Conservation (phyloP, 108 stramenopile species). For the Cyclotella sp. region DNA sequence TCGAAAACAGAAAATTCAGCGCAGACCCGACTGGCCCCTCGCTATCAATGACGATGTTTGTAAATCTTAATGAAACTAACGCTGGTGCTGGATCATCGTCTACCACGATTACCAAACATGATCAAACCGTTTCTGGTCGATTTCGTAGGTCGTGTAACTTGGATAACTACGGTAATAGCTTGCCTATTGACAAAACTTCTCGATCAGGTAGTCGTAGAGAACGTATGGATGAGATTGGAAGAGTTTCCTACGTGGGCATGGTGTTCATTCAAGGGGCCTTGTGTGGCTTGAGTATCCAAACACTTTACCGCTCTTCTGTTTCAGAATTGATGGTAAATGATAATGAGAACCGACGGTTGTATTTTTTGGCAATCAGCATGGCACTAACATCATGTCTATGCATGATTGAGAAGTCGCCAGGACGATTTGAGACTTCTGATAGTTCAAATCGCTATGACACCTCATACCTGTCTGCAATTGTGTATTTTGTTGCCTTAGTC, state of each 20-base stretch:
- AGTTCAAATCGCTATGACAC: background rate
- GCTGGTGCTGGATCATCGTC: background rate
- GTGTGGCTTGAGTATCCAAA: conserved; percentile 1
- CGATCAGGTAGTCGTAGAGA: background rate
- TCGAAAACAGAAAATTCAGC: too few species aligned
- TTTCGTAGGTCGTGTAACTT: background rate
- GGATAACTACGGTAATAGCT: background rate
- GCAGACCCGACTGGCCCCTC: too few species aligned
- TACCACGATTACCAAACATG: background rate
- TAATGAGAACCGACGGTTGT: conserved; percentile 5
- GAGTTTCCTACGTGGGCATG: conserved; percentile 1
- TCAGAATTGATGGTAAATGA: background rate
- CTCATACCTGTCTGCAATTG: background rate
- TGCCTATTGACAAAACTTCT: background rate
- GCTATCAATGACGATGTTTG: background rate
- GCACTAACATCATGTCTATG: conserved; percentile 1
- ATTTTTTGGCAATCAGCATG: background rate
- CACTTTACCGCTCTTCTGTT: background rate
- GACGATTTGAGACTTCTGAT: background rate
- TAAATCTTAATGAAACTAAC: background rate
- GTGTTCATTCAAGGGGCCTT: conserved; percentile 12
- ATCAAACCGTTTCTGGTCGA: background rate
- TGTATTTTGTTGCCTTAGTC: conserved; percentile 7
- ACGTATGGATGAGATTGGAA: background rate
- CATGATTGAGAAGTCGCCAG: conserved; percentile 12